These are phyloP conservation scores for Aspergillus luchuensis DNA, from an alignment of 2,329 filamentous ascomycete genomes.

Conservation along the genomic window DNA sequence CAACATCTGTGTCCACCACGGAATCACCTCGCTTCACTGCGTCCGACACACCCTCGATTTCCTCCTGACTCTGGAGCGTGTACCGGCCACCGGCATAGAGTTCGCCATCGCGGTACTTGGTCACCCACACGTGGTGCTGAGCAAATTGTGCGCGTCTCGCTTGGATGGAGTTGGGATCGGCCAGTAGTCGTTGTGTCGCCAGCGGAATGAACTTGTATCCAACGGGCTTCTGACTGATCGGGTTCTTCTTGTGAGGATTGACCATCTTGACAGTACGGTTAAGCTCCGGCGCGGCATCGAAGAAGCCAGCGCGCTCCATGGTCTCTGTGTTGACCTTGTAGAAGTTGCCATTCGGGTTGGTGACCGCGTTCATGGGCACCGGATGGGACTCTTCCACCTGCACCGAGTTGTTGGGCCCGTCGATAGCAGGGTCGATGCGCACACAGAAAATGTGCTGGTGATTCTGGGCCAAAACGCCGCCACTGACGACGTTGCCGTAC, in stretches of 20 bases:
- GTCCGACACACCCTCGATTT: conserved; percentile 39
- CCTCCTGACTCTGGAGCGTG: conserved; percentile 54
- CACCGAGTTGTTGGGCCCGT: conserved; percentile 57
- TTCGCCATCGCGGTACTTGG: conserved; percentile 54
- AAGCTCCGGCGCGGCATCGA: conserved; percentile 47
- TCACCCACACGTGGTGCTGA: conserved; percentile 59
- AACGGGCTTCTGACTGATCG: conserved; percentile 55
- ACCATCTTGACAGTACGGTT: conserved; percentile 61
- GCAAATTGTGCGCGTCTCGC: conserved; percentile 56
- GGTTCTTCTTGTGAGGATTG: conserved; percentile 55
- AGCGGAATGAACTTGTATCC: conserved; percentile 60
- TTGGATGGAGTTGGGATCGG: conserved; percentile 56
- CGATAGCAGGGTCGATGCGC: conserved; percentile 63
- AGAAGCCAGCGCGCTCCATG: conserved; percentile 50
- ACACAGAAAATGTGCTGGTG: conserved; percentile 76
- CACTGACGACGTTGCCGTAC: conserved; percentile 67
- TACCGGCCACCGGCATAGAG: conserved; percentile 58
- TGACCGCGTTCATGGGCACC: conserved; percentile 55
- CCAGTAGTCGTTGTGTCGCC: conserved; percentile 60
- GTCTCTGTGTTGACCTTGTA: conserved; percentile 53
- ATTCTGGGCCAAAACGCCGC: conserved; percentile 66
- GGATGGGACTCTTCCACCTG: conserved; percentile 60
- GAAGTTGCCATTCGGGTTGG: conserved; percentile 57
- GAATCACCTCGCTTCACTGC: conserved; percentile 35
- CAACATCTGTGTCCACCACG: conserved; percentile 45